These are phyloP conservation scores for Tardiomyces digboiensis DNA, from an alignment of 1,139 yeast species.

Conservation along the genomic window DNA sequence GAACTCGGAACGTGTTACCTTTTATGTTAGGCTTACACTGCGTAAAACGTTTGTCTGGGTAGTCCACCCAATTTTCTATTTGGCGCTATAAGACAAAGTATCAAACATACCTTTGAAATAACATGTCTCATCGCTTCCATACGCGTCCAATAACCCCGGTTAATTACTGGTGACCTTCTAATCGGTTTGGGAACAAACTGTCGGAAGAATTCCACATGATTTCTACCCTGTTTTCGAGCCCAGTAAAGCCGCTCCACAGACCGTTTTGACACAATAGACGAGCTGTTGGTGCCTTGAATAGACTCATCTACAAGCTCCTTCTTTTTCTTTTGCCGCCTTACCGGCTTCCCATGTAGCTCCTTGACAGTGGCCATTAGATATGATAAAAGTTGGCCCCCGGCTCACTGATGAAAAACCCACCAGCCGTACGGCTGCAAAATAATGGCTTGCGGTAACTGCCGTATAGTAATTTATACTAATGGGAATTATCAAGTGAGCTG, in stretches of 20 bases:
- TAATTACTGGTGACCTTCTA: slow-evolving; percentile 71
- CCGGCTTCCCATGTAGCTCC: not conserved
- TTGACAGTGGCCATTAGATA: no score
- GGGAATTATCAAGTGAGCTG: no score
- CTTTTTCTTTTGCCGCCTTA: not conserved
- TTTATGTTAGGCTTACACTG: no score
- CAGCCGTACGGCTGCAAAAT: not conserved
- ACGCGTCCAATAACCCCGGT: slow-evolving; percentile 77
- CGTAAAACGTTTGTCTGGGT: no score
- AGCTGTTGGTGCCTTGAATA: slow-evolving; percentile 77
- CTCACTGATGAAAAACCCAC: no score
- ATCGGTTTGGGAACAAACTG: slow-evolving; percentile 59
- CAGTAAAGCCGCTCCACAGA: slow-evolving; percentile 62
- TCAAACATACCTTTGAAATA: slow-evolving; percentile 36
- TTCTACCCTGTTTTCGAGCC: slow-evolving; percentile 14
- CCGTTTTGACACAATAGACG: slow-evolving; percentile 74
- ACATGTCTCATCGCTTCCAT: slow-evolving; percentile 58
- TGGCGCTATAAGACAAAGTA: slow-evolving; percentile 5
- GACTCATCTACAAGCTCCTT: slow-evolving; percentile 28
- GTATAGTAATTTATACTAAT: no score
- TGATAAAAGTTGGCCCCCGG: no score
- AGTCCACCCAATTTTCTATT: slow-evolving; percentile 8
- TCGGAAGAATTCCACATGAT: slow-evolving; percentile 43
- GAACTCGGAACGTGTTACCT: not conserved
- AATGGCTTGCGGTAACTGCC: no score